Evolutionary conservation across 2,329 filamentous ascomycete genomes (phyloP).

Genomic region (Microcyclospora pomicola): DNA sequence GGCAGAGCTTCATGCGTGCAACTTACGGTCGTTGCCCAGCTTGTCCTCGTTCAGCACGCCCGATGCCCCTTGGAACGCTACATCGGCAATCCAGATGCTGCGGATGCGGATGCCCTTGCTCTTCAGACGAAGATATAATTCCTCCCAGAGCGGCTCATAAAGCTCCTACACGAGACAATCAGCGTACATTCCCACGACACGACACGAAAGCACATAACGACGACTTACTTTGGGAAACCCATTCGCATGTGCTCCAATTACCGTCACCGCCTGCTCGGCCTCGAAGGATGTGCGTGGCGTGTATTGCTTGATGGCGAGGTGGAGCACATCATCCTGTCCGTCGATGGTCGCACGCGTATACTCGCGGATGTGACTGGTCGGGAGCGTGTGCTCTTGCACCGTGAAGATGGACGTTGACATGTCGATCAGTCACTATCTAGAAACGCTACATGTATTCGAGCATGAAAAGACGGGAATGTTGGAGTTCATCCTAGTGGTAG

Average conservation of each 20-base stretch:
- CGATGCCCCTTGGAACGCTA: constrained; percentile 72
- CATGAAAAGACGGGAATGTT: too few relatives aligned
- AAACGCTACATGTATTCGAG: too few relatives aligned
- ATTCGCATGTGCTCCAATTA: constrained; percentile 80
- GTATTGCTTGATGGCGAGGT: constrained; percentile 77
- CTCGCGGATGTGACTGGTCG: constrained; percentile 67
- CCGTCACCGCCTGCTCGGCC: constrained; percentile 66
- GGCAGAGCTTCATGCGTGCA: background rate
- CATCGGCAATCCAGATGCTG: constrained; percentile 79
- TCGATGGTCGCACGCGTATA: constrained; percentile 59
- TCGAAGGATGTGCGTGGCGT: constrained; percentile 55
- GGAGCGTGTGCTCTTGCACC: constrained; percentile 59
- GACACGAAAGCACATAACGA: constrained; percentile 23
- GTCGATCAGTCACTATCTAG: background rate
- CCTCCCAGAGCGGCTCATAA: constrained; percentile 85
- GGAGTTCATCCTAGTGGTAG: too few relatives aligned
- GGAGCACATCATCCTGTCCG: constrained; percentile 56
- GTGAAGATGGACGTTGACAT: constrained; percentile 36
- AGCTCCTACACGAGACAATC: constrained; percentile 77
- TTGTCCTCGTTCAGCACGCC: constrained; percentile 60
- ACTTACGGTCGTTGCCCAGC: constrained; percentile 72
- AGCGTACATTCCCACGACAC: constrained; percentile 72
- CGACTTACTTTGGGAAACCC: constrained; percentile 76
- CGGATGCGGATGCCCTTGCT: constrained; percentile 55
- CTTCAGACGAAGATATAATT: constrained; percentile 49